These are phyloP conservation scores for Dactylellina haptotyla DNA, from an alignment of 2,329 filamentous ascomycete species.

Conservation along the genomic window DNA sequence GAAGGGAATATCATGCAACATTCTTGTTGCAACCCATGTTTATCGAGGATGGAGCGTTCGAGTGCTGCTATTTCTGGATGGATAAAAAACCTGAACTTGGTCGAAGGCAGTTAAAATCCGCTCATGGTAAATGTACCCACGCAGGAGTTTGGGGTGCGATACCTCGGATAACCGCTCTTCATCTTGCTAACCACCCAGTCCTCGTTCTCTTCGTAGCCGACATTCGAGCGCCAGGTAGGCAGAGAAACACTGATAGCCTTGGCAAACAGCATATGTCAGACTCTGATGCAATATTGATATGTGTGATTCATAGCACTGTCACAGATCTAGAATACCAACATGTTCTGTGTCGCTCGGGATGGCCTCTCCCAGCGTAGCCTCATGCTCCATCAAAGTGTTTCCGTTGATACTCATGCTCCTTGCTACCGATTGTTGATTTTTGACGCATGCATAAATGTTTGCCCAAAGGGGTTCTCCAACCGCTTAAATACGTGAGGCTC, in stretches of 20 bases:
- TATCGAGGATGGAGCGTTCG: conserved; percentile 72
- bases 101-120: neutral
- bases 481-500: neutral
- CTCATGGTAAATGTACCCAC: too few species aligned
- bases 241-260: conserved; percentile 96
- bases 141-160: conserved; percentile 33
- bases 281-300: neutral
- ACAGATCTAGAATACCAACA: neutral
- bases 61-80: conserved; percentile 83
- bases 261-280: neutral
- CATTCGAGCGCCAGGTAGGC: conserved; percentile 88
- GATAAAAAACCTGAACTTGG: conserved; percentile 79
- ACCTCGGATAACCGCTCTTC: conserved; percentile 91
- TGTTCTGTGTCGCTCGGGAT: conserved; percentile 45
- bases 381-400: neutral
- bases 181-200: conserved; percentile 85
- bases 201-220: conserved; percentile 93
- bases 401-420: conserved; percentile 3
- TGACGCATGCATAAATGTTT: neutral
- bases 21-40: conserved; percentile 71
- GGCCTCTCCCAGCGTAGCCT: conserved; percentile 27
- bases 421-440: neutral
- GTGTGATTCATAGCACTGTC: neutral
- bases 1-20: conserved; percentile 87
- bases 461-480: neutral